Evolutionary conservation across 1,284 basidiomycete genomes (phyloP).

Genomic region (Paramarasmius palmivorus): DNA sequence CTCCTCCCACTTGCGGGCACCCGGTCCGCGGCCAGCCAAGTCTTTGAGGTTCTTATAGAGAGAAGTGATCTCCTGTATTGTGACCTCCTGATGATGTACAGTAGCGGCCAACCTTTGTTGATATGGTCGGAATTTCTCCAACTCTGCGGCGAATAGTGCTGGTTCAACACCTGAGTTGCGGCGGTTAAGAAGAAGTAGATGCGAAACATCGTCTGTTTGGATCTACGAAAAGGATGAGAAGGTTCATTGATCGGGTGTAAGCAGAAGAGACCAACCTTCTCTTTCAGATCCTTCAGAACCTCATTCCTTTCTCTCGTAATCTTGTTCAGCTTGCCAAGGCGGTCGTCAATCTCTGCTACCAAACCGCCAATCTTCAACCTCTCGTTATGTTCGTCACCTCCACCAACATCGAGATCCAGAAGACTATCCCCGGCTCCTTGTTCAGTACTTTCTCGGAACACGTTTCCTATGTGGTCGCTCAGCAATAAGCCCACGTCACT

Average conservation of each 20-base stretch:
- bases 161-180: constrained; percentile 85
- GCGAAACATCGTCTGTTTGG: constrained; percentile 95
- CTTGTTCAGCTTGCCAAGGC: constrained; percentile 75
- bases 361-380: constrained; percentile 65
- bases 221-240: constrained; percentile 62
- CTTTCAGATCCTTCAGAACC: constrained; percentile 91
- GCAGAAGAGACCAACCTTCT: constrained; percentile 58
- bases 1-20: constrained; percentile 79
- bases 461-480: constrained; percentile 65
- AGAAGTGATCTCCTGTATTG: constrained; percentile 69
- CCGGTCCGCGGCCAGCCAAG: constrained; percentile 66
- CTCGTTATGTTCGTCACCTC: constrained; percentile 68
- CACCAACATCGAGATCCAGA: constrained; percentile 73
- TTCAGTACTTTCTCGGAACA: constrained; percentile 67
- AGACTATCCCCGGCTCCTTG: constrained; percentile 49
- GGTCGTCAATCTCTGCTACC: constrained; percentile 78
- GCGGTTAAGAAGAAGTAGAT: constrained; percentile 89
- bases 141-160: constrained; percentile 86
- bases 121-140: constrained; percentile 94
- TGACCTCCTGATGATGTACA: constrained; percentile 73
- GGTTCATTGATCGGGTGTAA: constrained; percentile 2
- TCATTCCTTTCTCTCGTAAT: constrained; percentile 85
- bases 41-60: constrained; percentile 76
- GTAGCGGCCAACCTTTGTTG: constrained; percentile 81
- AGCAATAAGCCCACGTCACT: constrained; percentile 71